Base-by-base conservation (phyloP, 768 basidiomycete species). In the Lyophyllum semitale region DNA sequence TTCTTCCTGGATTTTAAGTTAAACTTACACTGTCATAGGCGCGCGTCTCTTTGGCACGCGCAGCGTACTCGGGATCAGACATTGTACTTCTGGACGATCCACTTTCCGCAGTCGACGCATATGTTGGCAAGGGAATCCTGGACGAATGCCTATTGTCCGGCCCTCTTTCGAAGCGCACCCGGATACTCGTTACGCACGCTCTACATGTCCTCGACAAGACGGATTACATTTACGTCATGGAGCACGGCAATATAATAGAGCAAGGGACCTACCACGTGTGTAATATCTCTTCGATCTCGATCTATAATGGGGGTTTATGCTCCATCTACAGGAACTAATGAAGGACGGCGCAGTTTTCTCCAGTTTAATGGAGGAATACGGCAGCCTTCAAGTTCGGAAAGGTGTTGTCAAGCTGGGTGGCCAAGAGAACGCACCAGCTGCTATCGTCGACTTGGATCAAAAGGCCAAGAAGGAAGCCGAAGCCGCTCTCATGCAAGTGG, bases 31-130 rank as follows among this genome's bases (percentile, higher is more conserved):
- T 58, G 20, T 17, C 35, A n/a, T 62, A 88, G 81, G 87, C 88
- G 35, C 84, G 88, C n/a, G 80, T 91, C 4, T 87, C 85, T 1
- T 72, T 92, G 22, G 92, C 91, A 0, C 75, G 92, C 25, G 89
- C 89, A 0, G 86, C 87, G 1, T 95, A 93, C 63, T 85, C 88
- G 3, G 71, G 78, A 0, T 78, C 87, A 1, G 87, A 91, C 54
- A 78, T 93, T 50, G 83, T 91, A 38, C 79, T 93, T 13, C 77
- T 93, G 26, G 91, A 95, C 63, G 92, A 95, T 64, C 88, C 91
- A 15, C 79, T 93, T 30, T 84, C 85, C 32, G 90, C 91, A 0
- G 85, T 93, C 8, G 91, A 93, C 59, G 83, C 89, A 0, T 84
- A 88, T 59, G 90, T 92, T 4, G 86, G 87, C 9, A 84, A 84